These are phyloP conservation scores for Podospora appendiculata DNA, from an alignment of 495 filamentous ascomycete species.

Conservation along the genomic window DNA sequence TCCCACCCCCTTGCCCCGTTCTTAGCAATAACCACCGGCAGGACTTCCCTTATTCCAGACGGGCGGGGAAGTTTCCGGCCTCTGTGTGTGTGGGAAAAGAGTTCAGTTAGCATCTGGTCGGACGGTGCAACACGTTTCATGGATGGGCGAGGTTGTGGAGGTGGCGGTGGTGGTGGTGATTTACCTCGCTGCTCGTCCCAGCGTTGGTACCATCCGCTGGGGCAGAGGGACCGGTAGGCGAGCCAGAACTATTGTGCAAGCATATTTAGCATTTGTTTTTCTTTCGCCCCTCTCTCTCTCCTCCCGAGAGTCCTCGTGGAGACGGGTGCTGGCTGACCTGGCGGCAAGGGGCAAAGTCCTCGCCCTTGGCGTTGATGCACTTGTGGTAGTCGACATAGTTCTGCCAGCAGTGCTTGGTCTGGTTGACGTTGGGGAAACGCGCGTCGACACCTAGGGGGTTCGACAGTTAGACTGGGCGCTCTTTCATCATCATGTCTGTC, in stretches of 20 bases:
- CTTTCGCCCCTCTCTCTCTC: background rate
- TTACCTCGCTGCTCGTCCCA: conserved; percentile 97
- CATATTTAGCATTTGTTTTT: conserved; percentile 2
- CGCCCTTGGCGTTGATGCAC: conserved; percentile 96
- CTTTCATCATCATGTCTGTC: too few species aligned
- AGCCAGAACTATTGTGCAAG: conserved; percentile 66
- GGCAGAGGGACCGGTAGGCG: conserved; percentile 94
- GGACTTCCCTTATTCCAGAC: conserved; percentile 41
- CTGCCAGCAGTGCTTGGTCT: conserved; percentile 91
- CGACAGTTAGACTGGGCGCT: too few species aligned
- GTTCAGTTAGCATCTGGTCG: background rate
- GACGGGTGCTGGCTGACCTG: conserved; percentile 50
- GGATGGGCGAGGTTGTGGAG: background rate
- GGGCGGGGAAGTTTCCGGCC: conserved; percentile 82
- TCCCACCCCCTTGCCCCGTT: too few species aligned
- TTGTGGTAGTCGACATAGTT: conserved; percentile 99
- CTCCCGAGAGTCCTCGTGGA: background rate
- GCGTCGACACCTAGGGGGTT: conserved; percentile 78
- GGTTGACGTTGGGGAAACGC: conserved; percentile 97
- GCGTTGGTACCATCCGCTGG: conserved; percentile 84
- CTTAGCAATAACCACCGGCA: too few species aligned
- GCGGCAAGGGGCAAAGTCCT: conserved; percentile 96
- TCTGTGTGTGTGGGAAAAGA: conserved; percentile 41
- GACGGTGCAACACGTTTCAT: too few species aligned
- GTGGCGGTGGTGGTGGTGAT: conserved; percentile 14